Percentiles rank a stretch among this genome's conserved stretches.
Conservation (phyloP, 208 protist genomes). For the Trypanosoma mega region DNA sequence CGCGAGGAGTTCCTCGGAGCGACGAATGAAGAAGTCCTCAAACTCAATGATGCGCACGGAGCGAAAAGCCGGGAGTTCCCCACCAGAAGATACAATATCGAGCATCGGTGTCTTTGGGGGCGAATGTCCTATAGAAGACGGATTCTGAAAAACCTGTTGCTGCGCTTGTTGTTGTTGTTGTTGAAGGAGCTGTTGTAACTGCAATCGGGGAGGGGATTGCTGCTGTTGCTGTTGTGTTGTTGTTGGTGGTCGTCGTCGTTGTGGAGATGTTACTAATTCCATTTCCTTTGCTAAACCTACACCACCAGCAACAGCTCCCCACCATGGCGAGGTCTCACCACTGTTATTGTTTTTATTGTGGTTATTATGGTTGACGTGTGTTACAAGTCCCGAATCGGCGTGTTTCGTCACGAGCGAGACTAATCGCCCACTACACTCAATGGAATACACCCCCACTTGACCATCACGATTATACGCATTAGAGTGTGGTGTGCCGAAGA, state of each 20-base stretch:
- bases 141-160: background rate
- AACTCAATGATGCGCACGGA: slow-evolving; percentile 83
- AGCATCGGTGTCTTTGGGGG: background rate
- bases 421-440: slow-evolving; percentile 65
- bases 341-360: background rate
- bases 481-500: slow-evolving; percentile 70
- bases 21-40: slow-evolving; percentile 84
- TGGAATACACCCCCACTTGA: slow-evolving; percentile 85
- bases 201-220: slow-evolving; percentile 13
- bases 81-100: slow-evolving; percentile 3
- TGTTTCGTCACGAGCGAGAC: slow-evolving; percentile 18
- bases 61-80: slow-evolving; percentile 42
- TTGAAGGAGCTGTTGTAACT: slow-evolving; percentile 13
- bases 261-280: slow-evolving; percentile 3
- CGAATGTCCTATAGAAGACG: background rate
- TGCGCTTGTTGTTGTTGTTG: background rate
- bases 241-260: too few relatives aligned
- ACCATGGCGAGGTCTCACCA: background rate
- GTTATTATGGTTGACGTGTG: too few relatives aligned
- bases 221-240: slow-evolving; percentile 1
- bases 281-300: background rate
- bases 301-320: background rate
- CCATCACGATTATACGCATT: slow-evolving; percentile 68
- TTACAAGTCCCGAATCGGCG: slow-evolving; percentile 21
- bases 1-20: slow-evolving; percentile 71